Percentiles rank a stretch among this genome's conserved stretches.
Conservation (phyloP, 257 asterid genomes). For the Solanum piurae region DNA sequence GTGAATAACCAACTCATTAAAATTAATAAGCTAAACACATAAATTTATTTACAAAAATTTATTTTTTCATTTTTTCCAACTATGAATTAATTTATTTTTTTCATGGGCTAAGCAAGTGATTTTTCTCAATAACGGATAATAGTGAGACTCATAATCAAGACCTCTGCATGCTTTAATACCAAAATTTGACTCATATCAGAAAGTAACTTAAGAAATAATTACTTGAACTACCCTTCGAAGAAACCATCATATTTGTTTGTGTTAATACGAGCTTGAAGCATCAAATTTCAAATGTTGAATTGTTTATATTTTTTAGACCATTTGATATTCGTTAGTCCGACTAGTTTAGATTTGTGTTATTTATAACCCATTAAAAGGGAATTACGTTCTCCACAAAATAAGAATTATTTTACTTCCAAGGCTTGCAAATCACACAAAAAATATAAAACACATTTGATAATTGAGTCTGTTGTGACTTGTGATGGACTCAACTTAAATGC, state of each 20-base stretch:
- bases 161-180: neutral
- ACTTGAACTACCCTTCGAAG: neutral
- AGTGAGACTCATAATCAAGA: neutral
- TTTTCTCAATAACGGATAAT: neutral
- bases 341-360: neutral
- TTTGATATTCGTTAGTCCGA: neutral
- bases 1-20: neutral
- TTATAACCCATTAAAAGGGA: neutral
- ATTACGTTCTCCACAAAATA: no score
- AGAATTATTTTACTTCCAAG: neutral
- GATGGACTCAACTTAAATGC: no score
- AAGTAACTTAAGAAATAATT: neutral
- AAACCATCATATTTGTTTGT: neutral
- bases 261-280: neutral
- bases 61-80: neutral
- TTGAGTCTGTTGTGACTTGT: no score
- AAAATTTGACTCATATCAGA: neutral
- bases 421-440: no score
- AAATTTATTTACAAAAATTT: neutral
- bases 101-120: neutral
- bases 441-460: no score
- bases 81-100: neutral
- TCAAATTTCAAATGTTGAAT: neutral
- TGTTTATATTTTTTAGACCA: no score
- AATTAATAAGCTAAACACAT: neutral